phyloP scores from a whole-genome alignment of 2,329 filamentous ascomycete species.

The Gaeumannomyces tritici region DNA sequence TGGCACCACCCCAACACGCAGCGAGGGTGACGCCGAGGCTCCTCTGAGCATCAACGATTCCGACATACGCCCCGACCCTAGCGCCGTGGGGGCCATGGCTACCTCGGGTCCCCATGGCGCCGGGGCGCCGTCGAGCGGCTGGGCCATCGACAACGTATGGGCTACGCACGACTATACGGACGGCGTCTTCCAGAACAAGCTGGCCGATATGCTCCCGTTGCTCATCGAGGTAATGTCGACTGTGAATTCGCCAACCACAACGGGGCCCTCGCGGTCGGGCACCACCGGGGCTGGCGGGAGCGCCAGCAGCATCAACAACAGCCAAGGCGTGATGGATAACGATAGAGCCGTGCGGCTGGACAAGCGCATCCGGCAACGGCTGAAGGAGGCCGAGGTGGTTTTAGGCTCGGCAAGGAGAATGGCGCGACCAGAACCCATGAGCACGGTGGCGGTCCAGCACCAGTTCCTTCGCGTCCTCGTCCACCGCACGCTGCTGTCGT shows the following conservation, averaged over 20 bases:
- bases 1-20: slow-evolving; percentile 11
- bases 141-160: slow-evolving; percentile 1
- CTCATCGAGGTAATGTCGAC: slow-evolving; percentile 11
- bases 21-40: slow-evolving; percentile 11
- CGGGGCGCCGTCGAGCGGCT: neutral
- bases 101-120: neutral
- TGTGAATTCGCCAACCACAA: slow-evolving; percentile 13
- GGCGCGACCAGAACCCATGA: neutral
- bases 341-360: slow-evolving; percentile 30
- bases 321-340: slow-evolving; percentile 17
- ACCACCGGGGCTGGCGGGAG: neutral
- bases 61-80: slow-evolving; percentile 7
- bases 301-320: neutral
- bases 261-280: slow-evolving; percentile 3
- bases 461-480: slow-evolving; percentile 13
- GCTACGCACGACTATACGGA: slow-evolving; percentile 8
- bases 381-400: slow-evolving; percentile 9
- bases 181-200: slow-evolving; percentile 12
- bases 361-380: slow-evolving; percentile 11
- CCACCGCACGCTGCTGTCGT: slow-evolving; percentile 13
- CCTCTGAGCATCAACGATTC: slow-evolving; percentile 12
- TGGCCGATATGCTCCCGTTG: slow-evolving; percentile 12
- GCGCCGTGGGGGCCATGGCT: neutral
- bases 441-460: slow-evolving; percentile 6
- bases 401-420: slow-evolving; percentile 1